Percentiles rank a stretch among this genome's conserved stretches.
Evolutionary conservation across 345 rosid genomes (phyloP).

Genomic region (Pugionium cornutum): DNA sequence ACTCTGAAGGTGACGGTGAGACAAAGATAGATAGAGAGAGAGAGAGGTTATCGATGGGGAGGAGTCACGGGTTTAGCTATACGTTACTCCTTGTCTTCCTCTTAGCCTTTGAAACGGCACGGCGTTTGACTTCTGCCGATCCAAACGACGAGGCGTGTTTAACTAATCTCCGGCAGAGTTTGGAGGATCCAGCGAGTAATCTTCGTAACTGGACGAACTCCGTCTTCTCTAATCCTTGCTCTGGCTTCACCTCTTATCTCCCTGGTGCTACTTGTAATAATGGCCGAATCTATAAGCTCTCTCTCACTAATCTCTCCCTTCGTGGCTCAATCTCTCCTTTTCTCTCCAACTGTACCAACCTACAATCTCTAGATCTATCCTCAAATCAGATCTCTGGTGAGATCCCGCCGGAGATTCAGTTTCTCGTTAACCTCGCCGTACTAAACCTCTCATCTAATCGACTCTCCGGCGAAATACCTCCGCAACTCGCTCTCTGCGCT

Average conservation of each 20-base stretch:
- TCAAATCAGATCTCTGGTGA: conserved; percentile 74
- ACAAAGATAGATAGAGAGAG: background rate
- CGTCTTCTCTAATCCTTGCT: conserved; percentile 67
- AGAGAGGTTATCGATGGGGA: conserved; percentile 17
- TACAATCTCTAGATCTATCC: conserved; percentile 88
- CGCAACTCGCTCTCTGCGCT: conserved; percentile 81
- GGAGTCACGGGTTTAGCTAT: conserved; percentile 42
- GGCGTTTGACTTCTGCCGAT: conserved; percentile 49
- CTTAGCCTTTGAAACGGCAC: conserved; percentile 30
- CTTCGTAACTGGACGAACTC: conserved; percentile 81
- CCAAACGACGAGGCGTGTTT: conserved; percentile 78
- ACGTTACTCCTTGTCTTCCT: conserved; percentile 43
- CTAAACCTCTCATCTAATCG: conserved; percentile 84
- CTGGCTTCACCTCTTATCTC: conserved; percentile 76
- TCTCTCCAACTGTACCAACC: conserved; percentile 86
- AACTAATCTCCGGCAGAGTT: conserved; percentile 52
- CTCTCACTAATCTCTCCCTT: conserved; percentile 73
- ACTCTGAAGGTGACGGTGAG: conserved; percentile 1
- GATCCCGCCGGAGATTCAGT: conserved; percentile 79
- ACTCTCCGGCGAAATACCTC: conserved; percentile 73
- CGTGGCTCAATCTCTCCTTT: conserved; percentile 81
- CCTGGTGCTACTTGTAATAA: conserved; percentile 90
- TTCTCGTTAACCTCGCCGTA: conserved; percentile 83
- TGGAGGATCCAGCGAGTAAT: conserved; percentile 63
- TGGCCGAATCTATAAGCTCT: conserved; percentile 91